Conservation (phyloP, 2,329 filamentous ascomycete genomes). For the Xylaria polymorpha region DNA sequence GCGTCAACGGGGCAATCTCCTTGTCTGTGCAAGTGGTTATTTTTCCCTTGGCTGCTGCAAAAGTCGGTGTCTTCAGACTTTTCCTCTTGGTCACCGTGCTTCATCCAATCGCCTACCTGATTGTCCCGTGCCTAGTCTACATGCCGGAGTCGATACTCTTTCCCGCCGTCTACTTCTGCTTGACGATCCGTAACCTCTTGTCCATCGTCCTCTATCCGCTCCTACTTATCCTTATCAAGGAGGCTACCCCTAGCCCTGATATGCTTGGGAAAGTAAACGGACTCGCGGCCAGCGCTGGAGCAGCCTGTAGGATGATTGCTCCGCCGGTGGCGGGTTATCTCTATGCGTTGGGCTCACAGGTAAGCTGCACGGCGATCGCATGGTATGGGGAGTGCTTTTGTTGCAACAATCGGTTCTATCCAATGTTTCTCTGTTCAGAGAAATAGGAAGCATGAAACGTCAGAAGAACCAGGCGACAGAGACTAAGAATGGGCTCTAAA, state of each 20-base stretch:
- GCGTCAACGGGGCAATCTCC: slow-evolving; percentile 68
- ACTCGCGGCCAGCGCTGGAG: slow-evolving; percentile 72
- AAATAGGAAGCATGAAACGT: slow-evolving; percentile 30
- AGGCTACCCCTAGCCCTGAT: slow-evolving; percentile 67
- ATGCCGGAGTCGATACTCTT: slow-evolving; percentile 64
- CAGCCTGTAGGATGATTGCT: slow-evolving; percentile 74
- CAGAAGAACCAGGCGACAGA: no score
- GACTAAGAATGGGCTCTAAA: no score
- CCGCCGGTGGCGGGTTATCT: slow-evolving; percentile 73
- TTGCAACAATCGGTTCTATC: slow-evolving; percentile 66
- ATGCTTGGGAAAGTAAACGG: slow-evolving; percentile 74
- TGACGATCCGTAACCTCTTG: slow-evolving; percentile 69
- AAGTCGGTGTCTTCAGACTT: slow-evolving; percentile 68
- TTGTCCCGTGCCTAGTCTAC: slow-evolving; percentile 69
- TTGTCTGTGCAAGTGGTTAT: slow-evolving; percentile 69
- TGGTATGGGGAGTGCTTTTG: slow-evolving; percentile 72
- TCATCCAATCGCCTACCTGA: slow-evolving; percentile 70
- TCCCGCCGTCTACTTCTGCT: slow-evolving; percentile 68
- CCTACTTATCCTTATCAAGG: slow-evolving; percentile 74
- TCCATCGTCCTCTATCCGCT: slow-evolving; percentile 74
- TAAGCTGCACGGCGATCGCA: slow-evolving; percentile 69
- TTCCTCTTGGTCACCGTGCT: slow-evolving; percentile 69
- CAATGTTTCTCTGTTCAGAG: slow-evolving; percentile 69
- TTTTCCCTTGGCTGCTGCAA: slow-evolving; percentile 70
- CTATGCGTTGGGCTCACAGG: slow-evolving; percentile 68